A percentile compares a stretch with the other conserved stretches of the same genome.
phyloP scores from a whole-genome alignment of 371 early-diverging fungal species.

The Zychaea mexicana region DNA sequence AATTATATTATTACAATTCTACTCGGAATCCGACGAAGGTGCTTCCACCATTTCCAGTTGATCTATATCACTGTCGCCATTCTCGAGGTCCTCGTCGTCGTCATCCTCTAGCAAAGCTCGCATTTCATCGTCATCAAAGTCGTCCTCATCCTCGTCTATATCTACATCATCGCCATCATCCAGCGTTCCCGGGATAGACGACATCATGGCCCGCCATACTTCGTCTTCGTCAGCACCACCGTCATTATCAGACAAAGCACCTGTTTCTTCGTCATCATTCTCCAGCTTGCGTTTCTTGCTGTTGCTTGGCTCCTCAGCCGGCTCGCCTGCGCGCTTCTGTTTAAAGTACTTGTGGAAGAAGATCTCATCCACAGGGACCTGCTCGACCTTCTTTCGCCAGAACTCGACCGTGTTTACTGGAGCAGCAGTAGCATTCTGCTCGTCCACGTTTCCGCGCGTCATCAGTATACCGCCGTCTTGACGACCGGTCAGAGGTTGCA shows the following conservation, averaged over 20 bases:
- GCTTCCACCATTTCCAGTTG: constrained; percentile 1
- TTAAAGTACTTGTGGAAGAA: constrained; percentile 89
- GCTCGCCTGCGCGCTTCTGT: constrained; percentile 44
- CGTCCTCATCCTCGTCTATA: constrained; percentile 54
- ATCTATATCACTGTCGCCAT: background rate
- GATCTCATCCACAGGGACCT: constrained; percentile 68
- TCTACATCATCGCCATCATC: constrained; percentile 56
- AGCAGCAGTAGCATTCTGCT: constrained; percentile 25
- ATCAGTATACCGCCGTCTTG: constrained; percentile 51
- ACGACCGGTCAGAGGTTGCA: constrained; percentile 60
- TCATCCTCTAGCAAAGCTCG: background rate
- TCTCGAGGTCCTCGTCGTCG: constrained; percentile 6
- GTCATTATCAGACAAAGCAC: constrained; percentile 22
- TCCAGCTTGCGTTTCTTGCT: constrained; percentile 61
- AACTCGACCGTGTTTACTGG: constrained; percentile 67
- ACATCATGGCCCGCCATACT: constrained; percentile 76
- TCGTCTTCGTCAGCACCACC: constrained; percentile 57
- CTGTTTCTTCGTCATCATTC: constrained; percentile 58
- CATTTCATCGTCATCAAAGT: constrained; percentile 48
- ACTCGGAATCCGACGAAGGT: background rate
- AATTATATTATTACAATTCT: background rate
- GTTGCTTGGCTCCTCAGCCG: constrained; percentile 39
- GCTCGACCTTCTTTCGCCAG: constrained; percentile 55
- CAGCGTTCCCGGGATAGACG: constrained; percentile 66
- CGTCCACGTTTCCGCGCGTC: constrained; percentile 40